Conservation (phyloP, 73 alveolate species). For the Paramecium caudatum region DNA sequence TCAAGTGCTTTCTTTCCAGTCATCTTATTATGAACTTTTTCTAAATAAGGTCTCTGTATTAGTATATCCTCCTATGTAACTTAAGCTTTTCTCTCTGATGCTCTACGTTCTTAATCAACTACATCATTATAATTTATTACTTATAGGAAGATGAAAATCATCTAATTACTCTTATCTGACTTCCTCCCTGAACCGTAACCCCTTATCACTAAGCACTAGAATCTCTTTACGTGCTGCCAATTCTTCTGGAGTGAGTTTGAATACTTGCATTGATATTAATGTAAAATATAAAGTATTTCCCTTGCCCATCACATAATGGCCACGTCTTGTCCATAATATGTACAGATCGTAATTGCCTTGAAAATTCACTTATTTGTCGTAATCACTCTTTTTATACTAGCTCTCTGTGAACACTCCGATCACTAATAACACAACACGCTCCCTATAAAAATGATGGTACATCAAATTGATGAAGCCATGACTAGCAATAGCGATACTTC, state of each 20-base stretch:
- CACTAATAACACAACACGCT: neutral
- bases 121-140: neutral
- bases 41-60: slow-evolving; percentile 60
- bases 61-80: neutral
- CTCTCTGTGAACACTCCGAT: slow-evolving; percentile 43
- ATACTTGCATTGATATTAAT: slow-evolving; percentile 26
- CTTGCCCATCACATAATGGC: slow-evolving; percentile 9
- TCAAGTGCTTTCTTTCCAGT: neutral
- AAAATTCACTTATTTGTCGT: neutral
- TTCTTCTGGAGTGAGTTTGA: slow-evolving; percentile 29
- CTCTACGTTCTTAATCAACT: neutral
- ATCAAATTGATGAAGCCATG: neutral
- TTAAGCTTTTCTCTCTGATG: neutral
- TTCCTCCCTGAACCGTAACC: slow-evolving; percentile 38
- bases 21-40: neutral
- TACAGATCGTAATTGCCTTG: neutral
- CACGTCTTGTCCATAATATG: neutral
- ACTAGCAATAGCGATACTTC: neutral
- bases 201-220: slow-evolving; percentile 8
- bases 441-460: neutral
- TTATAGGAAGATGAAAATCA: slow-evolving; percentile 32
- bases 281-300: neutral
- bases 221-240: slow-evolving; percentile 37
- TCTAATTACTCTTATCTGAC: neutral
- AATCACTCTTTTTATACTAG: neutral